phyloP scores from a whole-genome alignment of 2,329 filamentous ascomycete species.

The Alternaria brassicae region DNA sequence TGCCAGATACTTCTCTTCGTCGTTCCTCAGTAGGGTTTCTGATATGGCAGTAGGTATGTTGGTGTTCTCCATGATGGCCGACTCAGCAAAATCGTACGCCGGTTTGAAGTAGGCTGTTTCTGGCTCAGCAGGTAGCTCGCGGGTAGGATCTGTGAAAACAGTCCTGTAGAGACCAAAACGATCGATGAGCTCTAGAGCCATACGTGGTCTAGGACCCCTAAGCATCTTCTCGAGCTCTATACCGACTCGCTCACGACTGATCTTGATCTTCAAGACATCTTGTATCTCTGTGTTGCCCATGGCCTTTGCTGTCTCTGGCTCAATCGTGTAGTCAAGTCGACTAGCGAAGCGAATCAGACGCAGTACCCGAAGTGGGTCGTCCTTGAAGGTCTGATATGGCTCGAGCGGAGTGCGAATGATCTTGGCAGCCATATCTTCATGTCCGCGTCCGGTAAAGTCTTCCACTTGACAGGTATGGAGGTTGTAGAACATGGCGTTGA shows the following conservation, averaged over 20 bases:
- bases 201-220: slow-evolving; percentile 67
- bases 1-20: slow-evolving; percentile 72
- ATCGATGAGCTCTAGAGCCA: slow-evolving; percentile 71
- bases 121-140: slow-evolving; percentile 61
- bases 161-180: slow-evolving; percentile 72
- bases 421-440: slow-evolving; percentile 74
- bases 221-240: slow-evolving; percentile 92
- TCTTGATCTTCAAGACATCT: slow-evolving; percentile 80
- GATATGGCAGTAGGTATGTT: slow-evolving; percentile 52
- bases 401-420: slow-evolving; percentile 86
- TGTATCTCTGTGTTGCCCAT: slow-evolving; percentile 86
- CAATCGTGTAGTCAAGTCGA: slow-evolving; percentile 79
- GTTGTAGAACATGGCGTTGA: slow-evolving; percentile 97
- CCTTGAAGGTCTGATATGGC: slow-evolving; percentile 90
- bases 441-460: slow-evolving; percentile 78
- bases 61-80: slow-evolving; percentile 16
- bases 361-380: slow-evolving; percentile 88
- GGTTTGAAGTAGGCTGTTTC: slow-evolving; percentile 67
- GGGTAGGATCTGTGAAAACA: slow-evolving; percentile 74
- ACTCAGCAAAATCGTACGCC: slow-evolving; percentile 68
- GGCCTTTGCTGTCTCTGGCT: slow-evolving; percentile 68
- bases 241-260: slow-evolving; percentile 88
- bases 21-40: slow-evolving; percentile 63
- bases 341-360: slow-evolving; percentile 90
- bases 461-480: slow-evolving; percentile 79